Evolutionary conservation across 1,284 basidiomycete genomes (phyloP), one percentile per base, ranked within the genome.

Genomic region (Cutaneotrichosporon dermatis): DNA sequence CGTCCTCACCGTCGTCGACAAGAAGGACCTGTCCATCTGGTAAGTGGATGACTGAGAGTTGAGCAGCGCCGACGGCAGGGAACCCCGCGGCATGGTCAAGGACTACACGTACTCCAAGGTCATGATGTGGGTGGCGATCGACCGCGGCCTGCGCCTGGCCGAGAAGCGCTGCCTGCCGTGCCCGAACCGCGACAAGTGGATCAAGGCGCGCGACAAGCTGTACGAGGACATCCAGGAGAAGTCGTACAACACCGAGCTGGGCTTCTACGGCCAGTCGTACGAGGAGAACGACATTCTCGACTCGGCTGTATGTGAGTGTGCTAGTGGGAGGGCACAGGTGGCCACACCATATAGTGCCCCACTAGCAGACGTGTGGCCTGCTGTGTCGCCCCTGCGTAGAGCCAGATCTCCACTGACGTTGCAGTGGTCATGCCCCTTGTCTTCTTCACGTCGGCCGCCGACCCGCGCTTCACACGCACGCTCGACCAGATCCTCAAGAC

Each of bases 41-140:
- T 87, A 76, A 25, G 25, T 25, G 25, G 25, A 25, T 25, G 25
- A 25, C 25, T 25, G 25, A 25, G 25, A 25, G 25, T 25, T 25
- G 25, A 25, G 25, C 25, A 42, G 40, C 41, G 25, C 25, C 3
- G 25, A 25, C 25, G 25, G 39, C 67, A 90, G 89, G 90, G 90
- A 93, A 78, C 90, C 92, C 11, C 82, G 91, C 59, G 86, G 87
- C 61, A 84, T 85, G 70, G 83, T 88, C 73, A 85, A 88, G 60
- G 86, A 95, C 74, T 96, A 94, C 43, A 69, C 90, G 83, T 93
- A 93, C 76, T 90, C 88, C 46, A 93, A 93, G 83, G 86, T 92
- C 55, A 92, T 94, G 91, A 83, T 92, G 72, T 92, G 90, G 88
- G 92, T 96, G 49, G 92, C 92, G 0, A 85, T 96, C 59, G 92